These are phyloP conservation scores for Neurospora sp. DNA, from an alignment of 495 filamentous ascomycete species.

Conservation along the genomic window DNA sequence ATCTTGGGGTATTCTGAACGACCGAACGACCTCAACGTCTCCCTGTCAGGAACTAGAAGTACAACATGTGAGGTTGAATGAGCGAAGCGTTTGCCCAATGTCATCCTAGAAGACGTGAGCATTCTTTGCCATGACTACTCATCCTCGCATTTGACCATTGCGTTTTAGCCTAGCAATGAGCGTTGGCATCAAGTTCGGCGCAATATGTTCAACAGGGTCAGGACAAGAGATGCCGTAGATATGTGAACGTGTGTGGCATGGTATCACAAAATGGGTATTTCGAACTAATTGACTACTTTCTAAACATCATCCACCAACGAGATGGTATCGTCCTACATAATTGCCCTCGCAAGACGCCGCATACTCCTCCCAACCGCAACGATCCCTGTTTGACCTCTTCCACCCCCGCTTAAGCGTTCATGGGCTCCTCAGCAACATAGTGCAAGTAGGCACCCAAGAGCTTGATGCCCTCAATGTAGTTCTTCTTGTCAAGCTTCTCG, in stretches of 20 bases:
- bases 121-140: not conserved
- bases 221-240: not conserved
- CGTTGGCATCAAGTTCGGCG: not conserved
- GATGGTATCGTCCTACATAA: not conserved
- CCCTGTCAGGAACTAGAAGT: not conserved
- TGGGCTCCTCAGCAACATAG: slow-evolving; percentile 88
- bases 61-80: not conserved
- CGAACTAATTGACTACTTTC: not conserved
- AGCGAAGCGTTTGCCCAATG: not conserved
- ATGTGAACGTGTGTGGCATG: not conserved
- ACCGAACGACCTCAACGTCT: not conserved
- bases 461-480: slow-evolving; percentile 99
- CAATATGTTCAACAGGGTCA: not conserved
- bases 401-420: slow-evolving; percentile 14
- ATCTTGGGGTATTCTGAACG: not conserved
- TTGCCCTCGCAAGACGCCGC: not conserved
- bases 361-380: not conserved
- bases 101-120: not conserved
- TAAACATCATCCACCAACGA: not conserved
- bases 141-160: not conserved
- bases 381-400: too few species aligned
- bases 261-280: not conserved
- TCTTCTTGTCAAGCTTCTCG: slow-evolving; percentile 92
- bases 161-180: not conserved
- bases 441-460: slow-evolving; percentile 90